Evolutionary conservation across 192 early-diverging fungal species (phyloP), one percentile per base, ranked within the genome.

Genomic region (Thamnidium elegans): DNA sequence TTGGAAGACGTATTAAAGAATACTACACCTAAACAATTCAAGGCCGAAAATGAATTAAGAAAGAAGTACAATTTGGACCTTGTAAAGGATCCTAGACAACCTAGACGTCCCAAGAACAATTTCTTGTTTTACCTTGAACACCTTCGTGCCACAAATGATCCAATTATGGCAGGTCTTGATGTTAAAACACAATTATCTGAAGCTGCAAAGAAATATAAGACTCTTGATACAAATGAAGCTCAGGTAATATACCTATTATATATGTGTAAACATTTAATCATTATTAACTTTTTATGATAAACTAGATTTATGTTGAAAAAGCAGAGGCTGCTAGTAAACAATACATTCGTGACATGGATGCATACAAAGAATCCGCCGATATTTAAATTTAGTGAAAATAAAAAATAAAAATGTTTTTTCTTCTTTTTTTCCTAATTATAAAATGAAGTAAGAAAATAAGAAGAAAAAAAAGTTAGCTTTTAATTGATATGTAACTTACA

Each of bases 41-140:
- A 43, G 20, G 53, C 52, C 14, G 74, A 76, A 43, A 76, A 76
- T 21, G 19, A 53, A 36, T 39, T 68, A 11, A 56, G 74, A 61
- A 26, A 60, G n/a, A 66, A 64, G 23, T 61, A 67, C 17, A 56
- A 70, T 1, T 36, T 66, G 17, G 43, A 58, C 20, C 21, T 50
- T 23, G 14, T 76, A 14, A 66, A 53, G 19, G 74, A 76, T 65
- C 74, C 74, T 20, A 70, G 50, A 11, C 17, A 36, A 30, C 74
- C 74, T n/a, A 68, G 58, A 36, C 43, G 20, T n/a, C 64, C 74
- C 8, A 43, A 31, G 36, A 76, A 71, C 19, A 48, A 52, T 1
- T 76, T 43, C 21, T 47, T 76, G 56, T 36, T 71, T 9, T 76
- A 63, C 42, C 13, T 71, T 3, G 26, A 62, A 3, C 65, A 76